A percentile compares a stretch with the other conserved stretches of the same genome.
phyloP scores from a whole-genome alignment of 441 rosid genomes.

The Pelargonium fulgidum region DNA sequence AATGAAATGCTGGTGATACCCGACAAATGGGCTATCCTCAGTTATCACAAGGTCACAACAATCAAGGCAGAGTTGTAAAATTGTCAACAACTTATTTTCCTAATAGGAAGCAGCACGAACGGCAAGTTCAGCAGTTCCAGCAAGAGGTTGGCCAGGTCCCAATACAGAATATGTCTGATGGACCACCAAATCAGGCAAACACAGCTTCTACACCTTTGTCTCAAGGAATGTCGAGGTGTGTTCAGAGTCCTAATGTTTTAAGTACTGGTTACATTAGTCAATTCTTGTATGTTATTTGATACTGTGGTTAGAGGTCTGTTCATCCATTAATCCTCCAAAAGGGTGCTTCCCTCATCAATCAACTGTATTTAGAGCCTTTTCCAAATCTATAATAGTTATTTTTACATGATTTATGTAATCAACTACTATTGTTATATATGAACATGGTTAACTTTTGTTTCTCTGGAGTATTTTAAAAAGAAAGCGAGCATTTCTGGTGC shows the following conservation, averaged over 20 bases:
- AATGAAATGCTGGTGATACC: conserved; percentile 42
- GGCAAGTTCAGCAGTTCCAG: conserved; percentile 44
- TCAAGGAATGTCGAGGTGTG: conserved; percentile 98
- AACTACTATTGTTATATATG: background rate
- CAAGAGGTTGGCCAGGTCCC: conserved; percentile 56
- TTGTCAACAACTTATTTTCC: conserved; percentile 44
- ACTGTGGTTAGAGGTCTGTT: conserved; percentile 24
- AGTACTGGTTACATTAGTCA: conserved; percentile 55
- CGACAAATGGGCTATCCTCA: conserved; percentile 59
- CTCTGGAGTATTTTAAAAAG: no score
- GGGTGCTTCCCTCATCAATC: conserved; percentile 25
- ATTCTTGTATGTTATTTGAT: conserved; percentile 35
- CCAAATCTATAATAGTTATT: background rate
- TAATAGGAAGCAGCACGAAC: conserved; percentile 41
- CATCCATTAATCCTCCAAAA: conserved; percentile 19
- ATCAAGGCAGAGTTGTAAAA: conserved; percentile 44
- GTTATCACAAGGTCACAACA: conserved; percentile 41
- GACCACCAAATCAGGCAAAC: conserved; percentile 52
- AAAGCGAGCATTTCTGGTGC: no score
- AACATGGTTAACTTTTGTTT: no score
- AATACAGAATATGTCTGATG: conserved; percentile 45
- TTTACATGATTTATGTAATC: background rate
- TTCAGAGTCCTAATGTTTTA: conserved; percentile 79
- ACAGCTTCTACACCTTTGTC: conserved; percentile 72
- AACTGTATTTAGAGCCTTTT: conserved; percentile 25